Evolutionary conservation across 345 rosid species (phyloP), one percentile per base, ranked within the genome.

Genomic region (Arabis alpina): DNA sequence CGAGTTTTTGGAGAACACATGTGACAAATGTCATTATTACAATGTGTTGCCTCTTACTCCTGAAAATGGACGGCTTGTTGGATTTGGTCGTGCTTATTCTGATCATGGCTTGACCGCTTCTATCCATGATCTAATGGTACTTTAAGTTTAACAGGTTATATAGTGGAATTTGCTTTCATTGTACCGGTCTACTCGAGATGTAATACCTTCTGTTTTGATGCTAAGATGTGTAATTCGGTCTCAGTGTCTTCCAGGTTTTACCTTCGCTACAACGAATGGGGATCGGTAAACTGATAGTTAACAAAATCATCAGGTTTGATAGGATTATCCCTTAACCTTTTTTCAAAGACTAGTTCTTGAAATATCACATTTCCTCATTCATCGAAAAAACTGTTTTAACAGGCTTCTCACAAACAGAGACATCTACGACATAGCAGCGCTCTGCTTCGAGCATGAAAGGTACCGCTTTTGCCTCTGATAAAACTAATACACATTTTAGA

Each of bases 21-120:
- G n/a, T n/a, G n/a, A n/a, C n/a, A n/a, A n/a, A n/a, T n/a, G n/a
- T n/a, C n/a, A n/a, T n/a, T n/a, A n/a, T n/a, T n/a, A n/a, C n/a
- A 78, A 71, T 61, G 57, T 78, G 54, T 11, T 72, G 71, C 88
- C 86, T 10, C 81, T 82, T 37, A 81, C 68, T 34, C 96, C 97
- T 61, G 73, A 77, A 30, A 73, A 76, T 50, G 87, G 87, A 15
- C 39, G 71, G 75, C 80, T 91, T 45, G 92, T 93, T 56, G 98
- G 94, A 24, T 87, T 93, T 32, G 96, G 96, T 36, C 86, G 96
- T 39, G 97, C 90, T 3, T 88, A 91, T 74, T 88, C 97, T 68
- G 97, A 93, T 73, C 8, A 62, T 39, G 88, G 90, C 60, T 82
- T 93, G 82, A 90, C 96, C 10, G 97, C 98, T 59, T 85, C 98